Conservation (phyloP, 257 asterid genomes). For the Handroanthus guayacan region DNA sequence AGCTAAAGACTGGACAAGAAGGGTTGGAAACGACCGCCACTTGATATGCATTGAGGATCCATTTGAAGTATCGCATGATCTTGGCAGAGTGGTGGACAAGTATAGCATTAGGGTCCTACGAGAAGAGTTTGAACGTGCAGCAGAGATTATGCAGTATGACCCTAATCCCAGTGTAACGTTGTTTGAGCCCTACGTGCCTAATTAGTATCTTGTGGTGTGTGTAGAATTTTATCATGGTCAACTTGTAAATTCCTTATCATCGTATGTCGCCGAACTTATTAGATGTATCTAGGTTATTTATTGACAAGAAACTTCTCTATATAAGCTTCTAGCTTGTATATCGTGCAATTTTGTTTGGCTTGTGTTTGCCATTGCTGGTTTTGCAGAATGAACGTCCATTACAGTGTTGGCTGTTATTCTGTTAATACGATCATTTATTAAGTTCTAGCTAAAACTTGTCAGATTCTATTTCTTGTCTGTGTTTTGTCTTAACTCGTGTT, state of each 20-base stretch:
- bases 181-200: constrained; percentile 79
- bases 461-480: neutral
- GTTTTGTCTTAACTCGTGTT: too few species aligned
- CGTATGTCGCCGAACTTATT: neutral
- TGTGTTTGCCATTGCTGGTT: neutral
- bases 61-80: constrained; percentile 87
- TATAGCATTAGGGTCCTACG: constrained; percentile 80
- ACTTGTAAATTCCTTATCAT: constrained; percentile 44
- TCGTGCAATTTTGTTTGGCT: constrained; percentile 27
- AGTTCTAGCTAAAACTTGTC: neutral
- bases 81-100: constrained; percentile 95
- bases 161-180: constrained; percentile 69
- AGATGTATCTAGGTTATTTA: constrained; percentile 24
- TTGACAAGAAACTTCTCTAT: constrained; percentile 18
- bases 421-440: neutral
- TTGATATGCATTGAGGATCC: constrained; percentile 99
- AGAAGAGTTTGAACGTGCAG: constrained; percentile 97
- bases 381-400: neutral
- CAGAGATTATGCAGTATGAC: constrained; percentile 76
- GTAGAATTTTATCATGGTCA: constrained; percentile 14
- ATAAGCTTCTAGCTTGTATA: constrained; percentile 14
- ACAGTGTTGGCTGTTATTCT: too few species aligned
- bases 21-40: constrained; percentile 94
- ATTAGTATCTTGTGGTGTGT: constrained; percentile 31
- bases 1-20: constrained; percentile 89